Conservation (phyloP, 2,329 filamentous ascomycete genomes). For the Colletotrichum scovillei region DNA sequence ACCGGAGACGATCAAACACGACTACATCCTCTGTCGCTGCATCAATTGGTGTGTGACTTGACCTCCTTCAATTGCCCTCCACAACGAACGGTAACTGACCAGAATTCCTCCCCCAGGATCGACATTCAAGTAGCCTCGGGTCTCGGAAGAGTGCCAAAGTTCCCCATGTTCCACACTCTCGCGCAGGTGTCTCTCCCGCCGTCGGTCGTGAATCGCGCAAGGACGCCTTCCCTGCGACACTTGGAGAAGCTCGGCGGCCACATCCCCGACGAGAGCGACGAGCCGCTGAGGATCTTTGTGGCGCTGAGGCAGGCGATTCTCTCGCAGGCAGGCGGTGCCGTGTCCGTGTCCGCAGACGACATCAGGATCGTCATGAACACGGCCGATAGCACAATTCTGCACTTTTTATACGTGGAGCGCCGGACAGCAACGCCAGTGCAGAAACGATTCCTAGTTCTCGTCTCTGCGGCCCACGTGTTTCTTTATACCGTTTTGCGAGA, state of each 20-base stretch:
- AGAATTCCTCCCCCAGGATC: conserved; percentile 4
- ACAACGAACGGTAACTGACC: neutral
- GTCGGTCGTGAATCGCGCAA: conserved; percentile 19
- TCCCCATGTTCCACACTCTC: conserved; percentile 37
- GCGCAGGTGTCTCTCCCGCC: conserved; percentile 33
- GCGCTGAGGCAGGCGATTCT: conserved; percentile 30
- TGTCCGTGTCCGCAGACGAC: conserved; percentile 27
- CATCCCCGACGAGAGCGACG: conserved; percentile 6
- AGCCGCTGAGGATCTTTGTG: conserved; percentile 28
- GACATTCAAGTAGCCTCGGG: conserved; percentile 36
- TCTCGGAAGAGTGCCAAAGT: conserved; percentile 30
- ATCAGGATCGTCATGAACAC: conserved; percentile 37
- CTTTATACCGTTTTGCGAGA: conserved; percentile 33
- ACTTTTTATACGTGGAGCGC: conserved; percentile 27
- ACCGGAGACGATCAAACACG: conserved; percentile 31
- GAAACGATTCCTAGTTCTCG: conserved; percentile 20
- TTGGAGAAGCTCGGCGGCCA: conserved; percentile 27
- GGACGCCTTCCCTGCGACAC: conserved; percentile 23
- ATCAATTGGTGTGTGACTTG: conserved; percentile 35
- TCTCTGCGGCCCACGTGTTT: conserved; percentile 35
- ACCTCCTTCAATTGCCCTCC: neutral
- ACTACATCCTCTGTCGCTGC: conserved; percentile 37
- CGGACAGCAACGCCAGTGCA: conserved; percentile 20
- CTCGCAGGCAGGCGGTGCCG: conserved; percentile 6
- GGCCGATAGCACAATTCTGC: conserved; percentile 35